Base-by-base conservation (phyloP, 495 filamentous ascomycete species). In the Rostrohypoxylon terebratum region DNA sequence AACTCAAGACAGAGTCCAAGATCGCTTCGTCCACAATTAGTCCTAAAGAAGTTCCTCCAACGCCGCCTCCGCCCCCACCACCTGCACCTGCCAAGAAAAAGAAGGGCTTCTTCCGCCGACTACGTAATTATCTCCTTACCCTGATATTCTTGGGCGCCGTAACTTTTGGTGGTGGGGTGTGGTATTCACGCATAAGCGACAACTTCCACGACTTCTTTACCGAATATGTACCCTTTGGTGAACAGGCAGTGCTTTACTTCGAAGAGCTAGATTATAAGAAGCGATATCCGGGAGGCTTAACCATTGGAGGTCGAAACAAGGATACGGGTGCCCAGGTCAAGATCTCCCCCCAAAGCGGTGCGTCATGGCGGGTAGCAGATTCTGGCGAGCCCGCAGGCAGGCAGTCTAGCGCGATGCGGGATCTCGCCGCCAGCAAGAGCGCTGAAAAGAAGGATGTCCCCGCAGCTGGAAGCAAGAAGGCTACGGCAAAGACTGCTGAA, bases 151-250 rank as follows among this genome's bases (percentile, higher is more conserved):
- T 97, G 8, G 87, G 90, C 42, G 90, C 86, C 6, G 76, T 96
- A 14, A 89, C 90, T 33, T 99, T 97, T 68, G 94, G 88, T 63
- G 94, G 93, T 66, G 93, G 94, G 53, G 89, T 97, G 54, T 97
- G 92, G 83, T 93, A 96, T 77, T 96, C 96, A 21, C 87, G 97
- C 67, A 89, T 94, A 80, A 96, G 90, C 70, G 96, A 99, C 83
- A 97, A 95, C 80, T 98, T 98, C 86, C 96, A 99, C 79, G 96
- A 99, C 77, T 97, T 98, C 83, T 99, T 99, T 83, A 98, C 96
- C 48, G 94, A 97, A 81, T 99, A 96, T 80, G 81, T 99, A 6
- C 96, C 96, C 2, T 97, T 93, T 66, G 96, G 95, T 59, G 96
- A 99, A 82, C 92, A 97, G 73, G 90, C 90, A 14, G 96, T 99